Percentiles rank a stretch among this genome's conserved stretches.
phyloP scores from a whole-genome alignment of 1,139 yeast species.

The Saccharomyces hybrid region DNA sequence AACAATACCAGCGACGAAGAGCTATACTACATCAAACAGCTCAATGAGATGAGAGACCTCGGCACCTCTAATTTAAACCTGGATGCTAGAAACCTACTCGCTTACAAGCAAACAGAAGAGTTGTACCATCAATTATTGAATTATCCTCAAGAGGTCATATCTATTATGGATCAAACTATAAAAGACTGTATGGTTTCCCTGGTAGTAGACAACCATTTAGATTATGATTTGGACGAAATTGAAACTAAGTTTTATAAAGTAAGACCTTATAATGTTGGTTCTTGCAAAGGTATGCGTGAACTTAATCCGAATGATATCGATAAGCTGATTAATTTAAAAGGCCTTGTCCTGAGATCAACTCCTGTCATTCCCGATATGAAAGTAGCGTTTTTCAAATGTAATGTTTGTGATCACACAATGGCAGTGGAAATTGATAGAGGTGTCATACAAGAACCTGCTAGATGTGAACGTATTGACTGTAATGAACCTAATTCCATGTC shows the following conservation, averaged over 20 bases:
- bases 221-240: slow-evolving; percentile 43
- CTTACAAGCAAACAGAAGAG: slow-evolving; percentile 70
- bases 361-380: slow-evolving; percentile 97
- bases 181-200: slow-evolving; percentile 84
- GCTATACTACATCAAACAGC: slow-evolving; percentile 62
- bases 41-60: slow-evolving; percentile 66
- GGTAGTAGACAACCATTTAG: slow-evolving; percentile 50
- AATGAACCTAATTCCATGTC: slow-evolving; percentile 85
- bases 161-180: slow-evolving; percentile 94
- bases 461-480: slow-evolving; percentile 86
- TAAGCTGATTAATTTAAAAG: slow-evolving; percentile 84
- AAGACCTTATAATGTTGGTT: slow-evolving; percentile 73
- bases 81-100: slow-evolving; percentile 72
- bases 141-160: slow-evolving; percentile 95
- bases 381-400: slow-evolving; percentile 92
- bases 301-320: slow-evolving; percentile 94
- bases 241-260: slow-evolving; percentile 80
- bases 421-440: slow-evolving; percentile 94
- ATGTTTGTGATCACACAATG: slow-evolving; percentile 87
- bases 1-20: slow-evolving; percentile 61
- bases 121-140: slow-evolving; percentile 78
- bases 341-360: slow-evolving; percentile 81
- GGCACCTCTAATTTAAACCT: slow-evolving; percentile 79
- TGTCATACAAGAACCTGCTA: slow-evolving; percentile 86
- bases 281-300: slow-evolving; percentile 82